A percentile compares a stretch with the other conserved stretches of the same genome.
phyloP scores from a whole-genome alignment of 1,284 basidiomycete species.

The Leccinum fallax region DNA sequence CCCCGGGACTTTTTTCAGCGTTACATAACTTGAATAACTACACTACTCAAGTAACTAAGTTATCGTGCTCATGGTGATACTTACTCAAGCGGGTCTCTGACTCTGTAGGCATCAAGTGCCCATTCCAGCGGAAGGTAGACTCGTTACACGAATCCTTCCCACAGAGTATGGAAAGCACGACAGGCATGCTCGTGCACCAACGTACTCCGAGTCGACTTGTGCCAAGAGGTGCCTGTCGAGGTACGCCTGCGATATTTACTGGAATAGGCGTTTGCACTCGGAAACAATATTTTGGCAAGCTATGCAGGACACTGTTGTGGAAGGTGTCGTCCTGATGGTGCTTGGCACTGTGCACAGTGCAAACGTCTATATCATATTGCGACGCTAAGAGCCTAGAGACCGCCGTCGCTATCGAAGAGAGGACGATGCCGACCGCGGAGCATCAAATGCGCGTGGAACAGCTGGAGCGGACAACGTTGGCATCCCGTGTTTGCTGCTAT shows the following conservation, averaged over 20 bases:
- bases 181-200: constrained; percentile 41
- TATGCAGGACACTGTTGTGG: constrained; percentile 32
- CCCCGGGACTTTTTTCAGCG: too few species aligned
- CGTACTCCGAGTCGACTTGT: constrained; percentile 39
- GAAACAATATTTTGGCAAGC: constrained; percentile 67
- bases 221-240: constrained; percentile 47
- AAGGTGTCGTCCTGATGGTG: background rate
- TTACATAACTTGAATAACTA: too few species aligned
- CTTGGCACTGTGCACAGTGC: constrained; percentile 41
- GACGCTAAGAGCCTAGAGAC: constrained; percentile 56
- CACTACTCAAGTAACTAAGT: constrained; percentile 18
- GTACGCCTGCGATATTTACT: constrained; percentile 59
- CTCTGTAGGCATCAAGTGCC: constrained; percentile 32
- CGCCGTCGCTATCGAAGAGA: constrained; percentile 47
- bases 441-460: constrained; percentile 56
- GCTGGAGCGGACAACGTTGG: constrained; percentile 72
- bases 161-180: background rate
- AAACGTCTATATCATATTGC: constrained; percentile 45
- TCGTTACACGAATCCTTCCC: background rate
- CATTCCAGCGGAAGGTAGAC: constrained; percentile 52
- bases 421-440: constrained; percentile 50
- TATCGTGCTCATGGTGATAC: constrained; percentile 53
- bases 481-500: constrained; percentile 68
- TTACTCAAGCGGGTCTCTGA: constrained; percentile 53
- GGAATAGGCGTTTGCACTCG: constrained; percentile 63